Base-by-base conservation (phyloP, 257 asterid genomes). In the Dorcoceras hygrometricum region DNA sequence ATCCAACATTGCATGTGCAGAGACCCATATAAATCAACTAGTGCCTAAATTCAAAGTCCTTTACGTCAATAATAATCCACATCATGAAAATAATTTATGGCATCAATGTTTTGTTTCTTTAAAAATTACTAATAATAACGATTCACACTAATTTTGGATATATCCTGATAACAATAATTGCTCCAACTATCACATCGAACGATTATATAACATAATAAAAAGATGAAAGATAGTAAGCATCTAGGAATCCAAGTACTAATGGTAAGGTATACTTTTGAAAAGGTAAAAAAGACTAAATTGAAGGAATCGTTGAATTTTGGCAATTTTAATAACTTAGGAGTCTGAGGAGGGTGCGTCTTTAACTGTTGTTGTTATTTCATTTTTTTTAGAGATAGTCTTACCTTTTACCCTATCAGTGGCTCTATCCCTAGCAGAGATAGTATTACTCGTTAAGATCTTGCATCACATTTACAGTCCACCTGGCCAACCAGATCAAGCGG, bases 1-100 rank as follows among this genome's bases (percentile, higher is more conserved):
- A 26, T 73, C 87, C 84, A 79, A 76, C 87, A 76, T 78, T 22
- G 57, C 87, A 82, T 71, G 87, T 82, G 84, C 78, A 59, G 71
- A 22, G 26, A 57, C 63, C 75, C 80, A 73, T 71, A 61, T 77
- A 66, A n/a, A 69, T 25, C 64, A 65, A 19, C 67, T 59, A 43
- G 23, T 36, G 29, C 7, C 59, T 39, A 63, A 69, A 70, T 66
- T 70, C 65, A 48, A 63, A 62, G 6, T 20, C 61, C 48, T 66
- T 39, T 46, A 54, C 20, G 57, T 53, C 34, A 23, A 11, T 19
- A 31, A 25, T 23, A 23, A 39, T 31, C n/a, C 20, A n/a, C n/a
- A 16, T 63, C 39, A 18, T 2, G 43, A 36, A 63, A 16, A 46
- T 1, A 16, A 14, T 18, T 46, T 1, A 46, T 43, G 53, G 5